Evolutionary conservation across 768 basidiomycete species (phyloP), one percentile per base, ranked within the genome.

Genomic region (Lentinula raphanica): DNA sequence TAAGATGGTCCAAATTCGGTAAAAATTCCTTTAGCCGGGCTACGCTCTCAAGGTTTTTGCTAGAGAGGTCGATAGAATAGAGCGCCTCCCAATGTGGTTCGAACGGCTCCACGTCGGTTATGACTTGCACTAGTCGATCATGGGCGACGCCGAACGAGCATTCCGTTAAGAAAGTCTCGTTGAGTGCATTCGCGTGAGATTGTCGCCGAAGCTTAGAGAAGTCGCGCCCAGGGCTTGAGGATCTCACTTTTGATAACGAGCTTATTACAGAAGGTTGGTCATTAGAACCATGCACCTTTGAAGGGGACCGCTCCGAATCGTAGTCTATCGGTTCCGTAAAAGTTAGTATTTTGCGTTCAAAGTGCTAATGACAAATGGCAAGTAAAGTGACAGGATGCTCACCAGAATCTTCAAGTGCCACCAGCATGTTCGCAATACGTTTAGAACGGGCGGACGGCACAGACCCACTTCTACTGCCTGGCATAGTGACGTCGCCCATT

Each of bases 81-180:
- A 99, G 72, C 39, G 81, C 77, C 65, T 98, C 95, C 97, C 97
- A 99, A 67, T 92, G 80, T 23, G 95, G 94, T 67, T 94, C 92
- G 71, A 91, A 97, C 19, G 95, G 94, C 67, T 94, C 88, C 12
- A 94, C 85, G 65, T 98, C 94, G 42, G 95, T 98, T 67, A 99
- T 92, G 65, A 92, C 86, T 69, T 91, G 84, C 1, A 98, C 88
- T 5, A 99, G 82, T 45, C 84, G 82, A 68, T 98, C 96, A 65
- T 92, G 92, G n/a, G 94, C 83, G 44, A 98, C 86, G 15, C 84
- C 93, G 68, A 99, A 99, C 40, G 95, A 98, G 68, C 95, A 98
- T 68, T 98, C 95, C 11, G 96, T 98, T 62, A 98, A 76, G 75
- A 96, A 81, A 5, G 81, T 81, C 42, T 68, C 77, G 62, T 79